These are phyloP conservation scores for Yamadazyma laniorum DNA, from an alignment of 805 yeast species.

Conservation along the genomic window DNA sequence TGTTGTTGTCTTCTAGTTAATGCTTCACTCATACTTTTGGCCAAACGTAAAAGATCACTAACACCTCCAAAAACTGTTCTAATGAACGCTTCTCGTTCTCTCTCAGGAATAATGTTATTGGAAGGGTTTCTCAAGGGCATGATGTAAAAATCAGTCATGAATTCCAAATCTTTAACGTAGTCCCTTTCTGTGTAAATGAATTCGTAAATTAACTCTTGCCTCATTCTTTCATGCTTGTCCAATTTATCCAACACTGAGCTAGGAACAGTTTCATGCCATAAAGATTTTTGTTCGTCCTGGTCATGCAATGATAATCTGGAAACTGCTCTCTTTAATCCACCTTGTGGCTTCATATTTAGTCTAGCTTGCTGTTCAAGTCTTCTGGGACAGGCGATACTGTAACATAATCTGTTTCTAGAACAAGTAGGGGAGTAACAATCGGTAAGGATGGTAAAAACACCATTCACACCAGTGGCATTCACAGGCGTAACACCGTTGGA, in stretches of 20 bases:
- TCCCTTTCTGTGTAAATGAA: constrained; percentile 91
- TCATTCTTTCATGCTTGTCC: constrained; percentile 80
- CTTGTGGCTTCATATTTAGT: constrained; percentile 81
- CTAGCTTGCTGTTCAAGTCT: constrained; percentile 94
- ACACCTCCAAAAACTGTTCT: constrained; percentile 90
- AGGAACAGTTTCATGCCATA: constrained; percentile 94
- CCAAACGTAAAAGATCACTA: constrained; percentile 79
- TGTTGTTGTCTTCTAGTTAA: constrained; percentile 80
- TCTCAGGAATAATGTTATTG: constrained; percentile 76
- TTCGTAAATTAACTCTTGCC: constrained; percentile 95
- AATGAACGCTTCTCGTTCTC: constrained; percentile 86
- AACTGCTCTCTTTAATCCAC: constrained; percentile 77
- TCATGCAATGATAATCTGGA: constrained; percentile 67
- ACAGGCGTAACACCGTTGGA: constrained; percentile 11
- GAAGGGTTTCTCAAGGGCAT: constrained; percentile 79
- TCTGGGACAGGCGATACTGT: constrained; percentile 94
- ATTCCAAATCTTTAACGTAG: constrained; percentile 91
- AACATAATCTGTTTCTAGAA: constrained; percentile 81
- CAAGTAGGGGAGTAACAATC: constrained; percentile 98
- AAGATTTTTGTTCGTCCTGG: constrained; percentile 69
- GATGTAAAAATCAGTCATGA: constrained; percentile 90
- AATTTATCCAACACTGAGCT: constrained; percentile 71
- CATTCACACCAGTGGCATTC: constrained; percentile 56
- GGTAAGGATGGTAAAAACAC: constrained; percentile 88
- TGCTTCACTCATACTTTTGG: constrained; percentile 83